Percentiles rank a stretch among this genome's conserved stretches.
Evolutionary conservation across 306 rosid genomes (phyloP).

Genomic region (Ceratonia siliqua): DNA sequence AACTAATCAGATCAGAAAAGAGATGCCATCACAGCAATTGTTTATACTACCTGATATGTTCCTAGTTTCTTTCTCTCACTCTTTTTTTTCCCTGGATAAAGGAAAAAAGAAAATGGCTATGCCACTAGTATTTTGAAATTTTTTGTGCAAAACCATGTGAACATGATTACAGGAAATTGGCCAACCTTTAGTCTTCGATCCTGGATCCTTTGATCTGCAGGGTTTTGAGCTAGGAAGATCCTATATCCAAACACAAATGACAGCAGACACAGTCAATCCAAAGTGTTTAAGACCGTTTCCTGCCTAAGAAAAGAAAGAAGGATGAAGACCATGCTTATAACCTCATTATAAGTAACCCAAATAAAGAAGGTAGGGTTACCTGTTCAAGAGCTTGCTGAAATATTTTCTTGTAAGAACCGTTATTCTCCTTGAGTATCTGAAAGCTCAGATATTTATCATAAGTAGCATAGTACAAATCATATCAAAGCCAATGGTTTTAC

Average conservation of each 20-base stretch:
- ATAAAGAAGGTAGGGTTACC: conserved; percentile 30
- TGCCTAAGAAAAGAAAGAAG: background rate
- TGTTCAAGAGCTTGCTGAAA: conserved; percentile 40
- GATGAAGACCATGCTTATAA: background rate
- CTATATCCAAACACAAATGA: conserved; percentile 25
- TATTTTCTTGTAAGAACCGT: conserved; percentile 33
- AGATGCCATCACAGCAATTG: conserved; percentile 12
- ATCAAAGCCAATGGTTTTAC: conserved; percentile 9
- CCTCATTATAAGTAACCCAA: background rate
- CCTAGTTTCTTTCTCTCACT: background rate
- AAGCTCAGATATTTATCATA: background rate
- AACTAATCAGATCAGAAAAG: conserved; percentile 25
- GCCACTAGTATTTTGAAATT: conserved; percentile 26
- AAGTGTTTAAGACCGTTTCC: background rate
- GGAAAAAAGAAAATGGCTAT: background rate
- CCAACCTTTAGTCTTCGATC: conserved; percentile 48
- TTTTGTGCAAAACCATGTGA: conserved; percentile 10
- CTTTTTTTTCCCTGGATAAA: background rate
- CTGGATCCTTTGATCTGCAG: conserved; percentile 22
- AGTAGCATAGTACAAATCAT: background rate
- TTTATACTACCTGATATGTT: background rate
- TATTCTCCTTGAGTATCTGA: conserved; percentile 47
- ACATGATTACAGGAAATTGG: background rate
- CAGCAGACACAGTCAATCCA: background rate
- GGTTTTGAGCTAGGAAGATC: conserved; percentile 37